Conservation (phyloP, 257 asterid species). For the Solanum piurae region DNA sequence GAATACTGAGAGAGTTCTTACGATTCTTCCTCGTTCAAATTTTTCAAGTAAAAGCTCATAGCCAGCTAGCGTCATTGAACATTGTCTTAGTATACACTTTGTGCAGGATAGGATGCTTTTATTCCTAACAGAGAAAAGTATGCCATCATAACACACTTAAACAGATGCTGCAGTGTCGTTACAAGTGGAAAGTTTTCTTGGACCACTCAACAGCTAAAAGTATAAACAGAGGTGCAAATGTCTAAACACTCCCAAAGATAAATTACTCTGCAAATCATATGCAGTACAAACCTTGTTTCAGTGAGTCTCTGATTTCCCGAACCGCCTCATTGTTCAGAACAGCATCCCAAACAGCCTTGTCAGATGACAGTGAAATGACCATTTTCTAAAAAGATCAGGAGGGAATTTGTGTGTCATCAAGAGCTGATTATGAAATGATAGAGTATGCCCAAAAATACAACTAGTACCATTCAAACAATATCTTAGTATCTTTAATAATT, state of each 20-base stretch:
- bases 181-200: not conserved
- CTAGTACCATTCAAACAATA: not conserved
- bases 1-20: not conserved
- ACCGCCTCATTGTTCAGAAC: slow-evolving; percentile 59
- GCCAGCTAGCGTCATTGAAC: not conserved
- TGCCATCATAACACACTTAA: not conserved
- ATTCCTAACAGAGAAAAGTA: not conserved
- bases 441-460: not conserved
- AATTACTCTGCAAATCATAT: not conserved
- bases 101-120: not conserved
- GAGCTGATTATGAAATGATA: not conserved
- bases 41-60: not conserved
- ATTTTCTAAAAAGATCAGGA: slow-evolving; percentile 32
- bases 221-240: not conserved
- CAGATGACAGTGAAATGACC: slow-evolving; percentile 68
- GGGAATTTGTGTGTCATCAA: not conserved
- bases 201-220: not conserved
- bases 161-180: not conserved
- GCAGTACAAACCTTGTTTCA: slow-evolving; percentile 27
- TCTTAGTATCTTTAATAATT: not conserved
- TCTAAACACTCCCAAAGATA: not conserved
- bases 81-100: not conserved
- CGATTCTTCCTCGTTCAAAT: not conserved
- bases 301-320: slow-evolving; percentile 49
- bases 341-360: slow-evolving; percentile 73